Evolutionary conservation across 805 yeast species (phyloP).

Genomic region (Zygoascus tannicola): DNA sequence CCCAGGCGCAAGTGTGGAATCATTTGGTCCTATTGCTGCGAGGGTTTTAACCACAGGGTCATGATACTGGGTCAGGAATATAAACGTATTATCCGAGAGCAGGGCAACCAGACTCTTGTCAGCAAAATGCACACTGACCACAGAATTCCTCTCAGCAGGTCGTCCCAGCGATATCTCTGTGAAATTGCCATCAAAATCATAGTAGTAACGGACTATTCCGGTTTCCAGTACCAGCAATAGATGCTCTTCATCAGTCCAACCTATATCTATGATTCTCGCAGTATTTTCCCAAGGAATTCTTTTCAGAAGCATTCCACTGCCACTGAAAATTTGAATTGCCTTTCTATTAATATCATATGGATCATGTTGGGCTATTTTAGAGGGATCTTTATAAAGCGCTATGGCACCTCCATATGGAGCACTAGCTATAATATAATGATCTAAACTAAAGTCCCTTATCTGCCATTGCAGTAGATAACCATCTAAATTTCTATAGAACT

Average conservation of each 20-base stretch:
- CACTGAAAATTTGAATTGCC: slow-evolving; percentile 23
- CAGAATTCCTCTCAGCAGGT: slow-evolving; percentile 27
- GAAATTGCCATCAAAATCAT: slow-evolving; percentile 61
- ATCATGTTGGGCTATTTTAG: slow-evolving; percentile 20
- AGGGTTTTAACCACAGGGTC: slow-evolving; percentile 25
- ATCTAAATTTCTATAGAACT: slow-evolving; percentile 53
- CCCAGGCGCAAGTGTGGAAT: slow-evolving; percentile 2
- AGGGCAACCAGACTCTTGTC: slow-evolving; percentile 38
- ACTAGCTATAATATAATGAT: slow-evolving; percentile 38
- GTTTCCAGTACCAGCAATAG: slow-evolving; percentile 46
- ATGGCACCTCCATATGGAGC: slow-evolving; percentile 48
- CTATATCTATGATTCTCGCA: slow-evolving; percentile 47
- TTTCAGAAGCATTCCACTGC: slow-evolving; percentile 25
- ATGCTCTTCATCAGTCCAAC: slow-evolving; percentile 45
- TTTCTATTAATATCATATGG: slow-evolving; percentile 15
- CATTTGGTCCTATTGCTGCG: slow-evolving; percentile 10
- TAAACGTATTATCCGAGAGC: slow-evolving; percentile 32
- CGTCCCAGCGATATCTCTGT: slow-evolving; percentile 39
- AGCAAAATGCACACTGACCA: slow-evolving; percentile 34
- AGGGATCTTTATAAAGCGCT: slow-evolving; percentile 34
- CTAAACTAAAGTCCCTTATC: slow-evolving; percentile 26
- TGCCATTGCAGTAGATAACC: slow-evolving; percentile 51
- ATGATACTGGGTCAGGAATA: slow-evolving; percentile 32
- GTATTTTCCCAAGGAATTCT: slow-evolving; percentile 28
- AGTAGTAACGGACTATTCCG: slow-evolving; percentile 48